Conservation (phyloP, 1,284 basidiomycete genomes). For the Microbotryum intermedium region DNA sequence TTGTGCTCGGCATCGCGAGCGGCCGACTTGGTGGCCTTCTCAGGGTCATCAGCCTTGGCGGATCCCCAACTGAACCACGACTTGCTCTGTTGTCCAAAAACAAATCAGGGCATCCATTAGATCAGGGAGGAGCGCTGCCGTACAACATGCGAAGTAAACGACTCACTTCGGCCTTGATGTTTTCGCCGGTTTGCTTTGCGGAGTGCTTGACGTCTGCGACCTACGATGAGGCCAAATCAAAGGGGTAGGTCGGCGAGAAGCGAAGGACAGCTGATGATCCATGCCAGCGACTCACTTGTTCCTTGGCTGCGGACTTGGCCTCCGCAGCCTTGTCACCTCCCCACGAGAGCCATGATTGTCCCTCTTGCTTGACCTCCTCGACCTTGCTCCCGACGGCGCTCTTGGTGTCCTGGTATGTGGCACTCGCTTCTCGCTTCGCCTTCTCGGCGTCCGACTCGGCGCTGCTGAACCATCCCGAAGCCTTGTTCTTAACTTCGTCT, state of each 20-base stretch:
- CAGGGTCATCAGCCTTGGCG: constrained; percentile 10
- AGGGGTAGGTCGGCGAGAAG: too few species aligned
- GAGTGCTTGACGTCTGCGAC: too few species aligned
- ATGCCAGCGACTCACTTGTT: too few species aligned
- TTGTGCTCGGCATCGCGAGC: neutral
- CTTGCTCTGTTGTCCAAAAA: constrained; percentile 1
- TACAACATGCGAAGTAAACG: too few species aligned
- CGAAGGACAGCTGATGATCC: too few species aligned
- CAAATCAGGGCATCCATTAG: too few species aligned
- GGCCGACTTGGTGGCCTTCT: constrained; percentile 1
- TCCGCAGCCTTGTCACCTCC: constrained; percentile 10
- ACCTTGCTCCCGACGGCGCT: neutral
- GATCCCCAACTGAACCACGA: constrained; percentile 16
- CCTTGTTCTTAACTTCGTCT: neutral
- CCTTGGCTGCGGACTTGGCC: constrained; percentile 11
- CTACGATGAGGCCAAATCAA: too few species aligned
- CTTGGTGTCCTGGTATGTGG: too few species aligned
- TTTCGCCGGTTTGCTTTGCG: too few species aligned
- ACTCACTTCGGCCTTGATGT: too few species aligned
- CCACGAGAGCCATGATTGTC: constrained; percentile 20
- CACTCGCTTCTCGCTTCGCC: too few species aligned
- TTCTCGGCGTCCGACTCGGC: neutral
- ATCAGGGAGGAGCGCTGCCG: neutral
- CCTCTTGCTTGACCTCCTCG: constrained; percentile 13
- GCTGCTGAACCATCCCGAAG: neutral